Evolutionary conservation across 805 yeast genomes (phyloP), one percentile per base, ranked within the genome.

Genomic region (Ogataea ramenticola): DNA sequence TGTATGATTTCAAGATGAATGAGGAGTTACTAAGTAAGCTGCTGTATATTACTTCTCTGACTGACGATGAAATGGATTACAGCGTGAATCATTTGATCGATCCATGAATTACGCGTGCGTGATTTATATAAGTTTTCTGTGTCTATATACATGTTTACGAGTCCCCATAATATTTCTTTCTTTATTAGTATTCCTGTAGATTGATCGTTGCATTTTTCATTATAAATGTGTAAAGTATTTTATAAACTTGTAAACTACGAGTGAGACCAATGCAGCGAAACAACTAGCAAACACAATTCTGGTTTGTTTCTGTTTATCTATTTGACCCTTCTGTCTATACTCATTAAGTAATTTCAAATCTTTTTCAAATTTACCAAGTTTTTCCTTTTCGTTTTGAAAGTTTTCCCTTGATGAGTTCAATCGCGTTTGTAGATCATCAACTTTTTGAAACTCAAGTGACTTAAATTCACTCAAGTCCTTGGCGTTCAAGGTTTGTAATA

Each of bases 1-100:
- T 82, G 46, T 90, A 88, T 66, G 56, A 68, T 14, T 65, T 84
- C 42, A 61, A 69, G 40, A 63, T 70, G 2, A 71, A 84, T 42
- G 72, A 76, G 12, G 90, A 86, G 41, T 60, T 89, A 20, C 60
- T 91, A 48, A 81, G 95, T 44, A 87, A 83, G 58, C 90, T 97
- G 62, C 73, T 89, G 31, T 89, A 89, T 63, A 77, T 89, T 49
- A 80, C 81, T 50, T 73, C 89, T 7, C 65, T 86, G 42, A 77
- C 82, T 34, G 87, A 80, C 50, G 84, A 79, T 22, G 95, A 87
- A 59, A 81, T 82, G 81, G 56, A 57, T 12, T 54, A 51, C n/a
- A 70, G 76, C 45, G 46, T 58, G 22, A 41, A 48, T 11, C 49
- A 55, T 16, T 39, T 61, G 22, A 35, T 24, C 5, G 41, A 39